Base-by-base conservation (phyloP, 768 basidiomycete species). In the Trametes gibbosa region DNA sequence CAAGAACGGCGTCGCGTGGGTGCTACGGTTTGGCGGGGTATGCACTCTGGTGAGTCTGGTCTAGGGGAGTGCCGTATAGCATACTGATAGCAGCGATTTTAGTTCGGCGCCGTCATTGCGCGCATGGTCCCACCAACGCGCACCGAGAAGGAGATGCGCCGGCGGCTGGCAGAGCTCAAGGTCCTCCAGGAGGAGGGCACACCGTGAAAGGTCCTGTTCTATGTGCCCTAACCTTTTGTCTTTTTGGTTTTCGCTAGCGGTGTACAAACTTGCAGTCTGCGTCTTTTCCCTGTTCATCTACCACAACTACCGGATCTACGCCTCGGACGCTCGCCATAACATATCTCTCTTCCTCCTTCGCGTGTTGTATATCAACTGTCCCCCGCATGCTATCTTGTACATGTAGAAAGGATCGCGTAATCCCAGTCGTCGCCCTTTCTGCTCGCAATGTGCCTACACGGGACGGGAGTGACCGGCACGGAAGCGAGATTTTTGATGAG, bases 1-100 rank as follows among this genome's bases (percentile, higher is more conserved):
- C 32, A 94, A 92, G 77, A 87, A 86, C 53, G 95, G 95, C 34
- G 93, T 97, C 27, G 92, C 89, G 2, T 97, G 95, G 94, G 90
- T 96, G 6, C 74, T 98, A 56, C 85, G 94, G 17, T 96, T 96
- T 66, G 95, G 95, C 49, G 95, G 95, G 37, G 69, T 92, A 9
- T 93, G 90, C 70, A 86, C 95, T 0, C 73, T 97, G 58, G 76
- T 83, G 64, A 65, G 79, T 68, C 27, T 29, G 21, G 14, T 53
- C 39, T 52, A 50, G 42, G 62, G 51, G 10, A 10, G 29, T 10
- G 29, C 29, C 5, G 4, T 32, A 10, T 10, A 32, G 29, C 4
- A 10, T 32, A 5, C 60, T 8, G 16, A 5, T 46, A 13, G n/a
- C 23, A 24, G 8, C 5, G 37, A 12, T 8, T 4, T 14, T 25